Evolutionary conservation across 805 yeast species (phyloP).

Genomic region (Zygosaccharomyces bisporus): DNA sequence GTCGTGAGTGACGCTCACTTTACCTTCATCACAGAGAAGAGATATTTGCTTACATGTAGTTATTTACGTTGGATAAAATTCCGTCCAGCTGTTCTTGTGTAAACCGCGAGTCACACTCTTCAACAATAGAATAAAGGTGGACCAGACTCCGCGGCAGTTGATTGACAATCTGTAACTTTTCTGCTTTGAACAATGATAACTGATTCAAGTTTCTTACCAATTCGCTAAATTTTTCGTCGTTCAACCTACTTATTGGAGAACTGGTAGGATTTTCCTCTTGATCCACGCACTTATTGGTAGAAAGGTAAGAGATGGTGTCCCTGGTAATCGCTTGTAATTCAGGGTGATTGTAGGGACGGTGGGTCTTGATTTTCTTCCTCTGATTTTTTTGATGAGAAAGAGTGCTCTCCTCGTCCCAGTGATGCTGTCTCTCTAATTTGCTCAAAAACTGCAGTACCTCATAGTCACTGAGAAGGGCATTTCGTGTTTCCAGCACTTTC

Average conservation of each 20-base stretch:
- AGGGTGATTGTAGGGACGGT: constrained; percentile 34
- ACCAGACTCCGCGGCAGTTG: constrained; percentile 77
- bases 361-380: constrained; percentile 28
- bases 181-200: constrained; percentile 70
- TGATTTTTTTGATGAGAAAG: constrained; percentile 17
- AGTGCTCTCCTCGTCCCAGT: constrained; percentile 33
- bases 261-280: constrained; percentile 18
- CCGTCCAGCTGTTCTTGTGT: constrained; percentile 59
- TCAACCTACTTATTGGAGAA: constrained; percentile 29
- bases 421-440: constrained; percentile 39
- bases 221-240: constrained; percentile 31
- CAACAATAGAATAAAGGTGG: constrained; percentile 72
- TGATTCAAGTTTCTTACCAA: constrained; percentile 32
- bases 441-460: constrained; percentile 51
- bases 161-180: constrained; percentile 78
- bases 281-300: constrained; percentile 22
- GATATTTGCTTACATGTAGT: constrained; percentile 27
- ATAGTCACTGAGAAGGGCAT: constrained; percentile 53
- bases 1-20: too few species aligned
- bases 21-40: background rate
- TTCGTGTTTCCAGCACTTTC: constrained; percentile 47
- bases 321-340: constrained; percentile 37
- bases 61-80: constrained; percentile 53
- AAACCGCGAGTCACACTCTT: constrained; percentile 88
- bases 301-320: constrained; percentile 33